Percentiles rank a stretch among this genome's conserved stretches.
Evolutionary conservation across 1,284 basidiomycete species (phyloP).

Genomic region (Puccinia coronata): DNA sequence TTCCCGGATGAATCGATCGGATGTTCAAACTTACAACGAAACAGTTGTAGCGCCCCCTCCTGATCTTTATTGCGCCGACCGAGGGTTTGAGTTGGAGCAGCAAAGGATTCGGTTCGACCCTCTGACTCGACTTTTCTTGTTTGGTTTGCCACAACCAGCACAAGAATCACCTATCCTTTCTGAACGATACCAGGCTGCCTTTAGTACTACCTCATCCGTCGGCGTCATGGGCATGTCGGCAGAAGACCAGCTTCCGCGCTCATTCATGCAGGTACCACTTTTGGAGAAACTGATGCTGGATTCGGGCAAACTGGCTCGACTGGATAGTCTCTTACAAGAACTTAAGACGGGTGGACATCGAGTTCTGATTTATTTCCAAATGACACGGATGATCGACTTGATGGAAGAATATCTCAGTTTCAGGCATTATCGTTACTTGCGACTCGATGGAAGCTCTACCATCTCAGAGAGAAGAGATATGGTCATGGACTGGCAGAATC

Average conservation of each 20-base stretch:
- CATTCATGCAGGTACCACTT: conserved; percentile 89
- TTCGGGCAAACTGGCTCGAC: conserved; percentile 89
- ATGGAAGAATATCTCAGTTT: conserved; percentile 99
- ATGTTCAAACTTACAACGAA: conserved; percentile 78
- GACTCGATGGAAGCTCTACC: conserved; percentile 92
- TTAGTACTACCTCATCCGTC: conserved; percentile 68
- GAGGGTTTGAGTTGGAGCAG: conserved; percentile 76
- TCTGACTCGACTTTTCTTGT: conserved; percentile 73
- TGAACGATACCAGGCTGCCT: conserved; percentile 62
- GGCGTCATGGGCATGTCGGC: conserved; percentile 75
- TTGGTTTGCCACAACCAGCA: conserved; percentile 75
- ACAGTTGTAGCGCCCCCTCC: conserved; percentile 82
- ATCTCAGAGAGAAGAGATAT: conserved; percentile 96
- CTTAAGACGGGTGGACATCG: conserved; percentile 92
- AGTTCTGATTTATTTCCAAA: conserved; percentile 97
- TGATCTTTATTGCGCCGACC: conserved; percentile 71
- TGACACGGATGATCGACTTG: conserved; percentile 99
- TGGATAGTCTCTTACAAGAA: conserved; percentile 85
- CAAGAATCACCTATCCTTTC: conserved; percentile 68
- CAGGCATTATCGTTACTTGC: conserved; percentile 95
- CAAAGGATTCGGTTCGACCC: conserved; percentile 63
- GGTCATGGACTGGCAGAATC: conserved; percentile 99
- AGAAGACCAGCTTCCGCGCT: conserved; percentile 73
- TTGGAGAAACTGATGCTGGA: conserved; percentile 95
- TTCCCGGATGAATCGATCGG: conserved; percentile 77